Evolutionary conservation across 2,329 filamentous ascomycete genomes (phyloP).

Genomic region (Akanthomyces lecanii): DNA sequence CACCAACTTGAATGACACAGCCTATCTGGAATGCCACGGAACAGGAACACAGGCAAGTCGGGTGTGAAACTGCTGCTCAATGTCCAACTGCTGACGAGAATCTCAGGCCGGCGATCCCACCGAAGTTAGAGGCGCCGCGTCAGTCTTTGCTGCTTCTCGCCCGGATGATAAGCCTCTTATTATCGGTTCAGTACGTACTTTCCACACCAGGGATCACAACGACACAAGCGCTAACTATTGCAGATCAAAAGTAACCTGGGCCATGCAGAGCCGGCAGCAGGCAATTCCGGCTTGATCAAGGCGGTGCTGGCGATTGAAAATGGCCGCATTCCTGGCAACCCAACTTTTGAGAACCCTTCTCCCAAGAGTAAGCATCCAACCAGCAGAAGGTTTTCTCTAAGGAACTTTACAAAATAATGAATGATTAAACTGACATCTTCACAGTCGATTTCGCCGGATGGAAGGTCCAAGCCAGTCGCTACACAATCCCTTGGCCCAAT

Average conservation of each 20-base stretch:
- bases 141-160: constrained; percentile 23
- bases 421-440: constrained; percentile 22
- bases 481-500: constrained; percentile 32
- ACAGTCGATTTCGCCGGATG: constrained; percentile 32
- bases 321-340: constrained; percentile 26
- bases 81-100: neutral
- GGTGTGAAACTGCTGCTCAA: fast-evolving
- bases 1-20: constrained; percentile 2
- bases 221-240: neutral
- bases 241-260: constrained; percentile 30
- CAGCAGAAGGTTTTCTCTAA: neutral
- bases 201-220: fast-evolving
- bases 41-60: neutral
- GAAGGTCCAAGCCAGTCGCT: constrained; percentile 26
- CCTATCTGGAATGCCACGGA: constrained; percentile 7
- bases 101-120: constrained; percentile 10
- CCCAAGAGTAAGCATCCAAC: constrained; percentile 16
- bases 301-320: constrained; percentile 26
- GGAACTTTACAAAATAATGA: neutral
- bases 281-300: constrained; percentile 29
- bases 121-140: constrained; percentile 18
- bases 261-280: constrained; percentile 28
- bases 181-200: constrained; percentile 26
- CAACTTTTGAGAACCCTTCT: constrained; percentile 29
- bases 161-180: constrained; percentile 20